phyloP scores from a whole-genome alignment of 768 basidiomycete genomes.

The Boletus subcaerulescens region DNA sequence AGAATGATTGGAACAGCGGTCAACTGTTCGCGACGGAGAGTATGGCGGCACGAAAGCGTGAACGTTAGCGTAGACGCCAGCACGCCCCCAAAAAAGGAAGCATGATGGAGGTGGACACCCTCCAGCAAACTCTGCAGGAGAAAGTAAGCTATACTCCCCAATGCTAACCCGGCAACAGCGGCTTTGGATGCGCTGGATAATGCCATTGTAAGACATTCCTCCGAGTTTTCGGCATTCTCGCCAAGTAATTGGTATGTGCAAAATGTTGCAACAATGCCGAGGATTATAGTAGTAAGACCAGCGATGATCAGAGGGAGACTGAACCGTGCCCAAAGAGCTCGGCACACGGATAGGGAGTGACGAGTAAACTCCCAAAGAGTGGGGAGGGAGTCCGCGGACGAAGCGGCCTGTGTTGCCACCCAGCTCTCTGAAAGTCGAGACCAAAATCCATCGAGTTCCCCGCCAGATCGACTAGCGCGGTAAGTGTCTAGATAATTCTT shows the following conservation, averaged over 20 bases:
- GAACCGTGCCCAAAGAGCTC: constrained; percentile 94
- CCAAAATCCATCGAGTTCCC: constrained; percentile 73
- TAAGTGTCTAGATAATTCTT: constrained; percentile 75
- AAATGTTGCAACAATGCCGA: constrained; percentile 55
- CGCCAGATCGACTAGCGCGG: constrained; percentile 62
- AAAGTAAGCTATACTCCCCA: constrained; percentile 36
- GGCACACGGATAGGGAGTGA: constrained; percentile 55
- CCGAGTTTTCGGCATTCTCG: constrained; percentile 36
- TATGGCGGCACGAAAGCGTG: constrained; percentile 41
- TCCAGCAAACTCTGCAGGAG: constrained; percentile 35
- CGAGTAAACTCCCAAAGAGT: constrained; percentile 27
- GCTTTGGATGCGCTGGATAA: constrained; percentile 34
- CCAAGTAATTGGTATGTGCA: constrained; percentile 52
- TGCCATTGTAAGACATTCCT: constrained; percentile 39
- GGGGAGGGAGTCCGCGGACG: constrained; percentile 17
- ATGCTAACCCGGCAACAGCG: constrained; percentile 34
- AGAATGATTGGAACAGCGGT: constrained; percentile 46
- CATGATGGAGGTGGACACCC: constrained; percentile 51
- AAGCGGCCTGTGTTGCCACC: constrained; percentile 32
- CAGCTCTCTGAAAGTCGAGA: constrained; percentile 45
- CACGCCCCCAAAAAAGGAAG: constrained; percentile 46
- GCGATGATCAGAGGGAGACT: constrained; percentile 72
- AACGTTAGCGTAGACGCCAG: constrained; percentile 47
- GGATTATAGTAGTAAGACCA: constrained; percentile 61
- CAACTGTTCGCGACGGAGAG: constrained; percentile 27